A percentile compares a stretch with the other conserved stretches of the same genome.
Evolutionary conservation across 495 filamentous ascomycete species (phyloP).

Genomic region (Tuber borchii): DNA sequence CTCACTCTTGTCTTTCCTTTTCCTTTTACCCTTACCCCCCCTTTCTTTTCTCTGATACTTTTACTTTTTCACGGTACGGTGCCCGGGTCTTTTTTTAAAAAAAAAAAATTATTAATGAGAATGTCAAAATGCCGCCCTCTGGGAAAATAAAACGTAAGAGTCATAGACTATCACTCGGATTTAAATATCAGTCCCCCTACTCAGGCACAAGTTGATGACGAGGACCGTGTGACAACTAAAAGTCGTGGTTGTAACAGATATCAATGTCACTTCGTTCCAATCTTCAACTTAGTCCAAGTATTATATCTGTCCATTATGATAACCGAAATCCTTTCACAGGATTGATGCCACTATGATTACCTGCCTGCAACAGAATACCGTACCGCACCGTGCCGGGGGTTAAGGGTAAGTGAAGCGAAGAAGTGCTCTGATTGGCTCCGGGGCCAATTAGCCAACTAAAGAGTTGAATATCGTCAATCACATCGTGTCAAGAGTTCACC

Average conservation of each 20-base stretch:
- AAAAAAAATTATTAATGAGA: slow-evolving; percentile 3
- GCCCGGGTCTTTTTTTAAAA: neutral
- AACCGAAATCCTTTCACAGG: neutral
- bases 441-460: too few species aligned
- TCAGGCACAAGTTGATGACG: too few species aligned
- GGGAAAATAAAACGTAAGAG: neutral
- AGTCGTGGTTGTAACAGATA: too few species aligned
- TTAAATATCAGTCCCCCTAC: neutral
- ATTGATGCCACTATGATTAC: neutral
- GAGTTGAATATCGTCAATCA: too few species aligned
- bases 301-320: neutral
- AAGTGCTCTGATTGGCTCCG: too few species aligned
- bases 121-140: neutral
- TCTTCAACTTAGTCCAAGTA: too few species aligned
- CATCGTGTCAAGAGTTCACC: too few species aligned
- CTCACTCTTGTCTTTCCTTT: neutral
- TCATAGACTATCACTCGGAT: neutral
- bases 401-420: too few species aligned
- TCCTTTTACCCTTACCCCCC: neutral
- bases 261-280: too few species aligned
- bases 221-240: too few species aligned
- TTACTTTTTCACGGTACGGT: neutral
- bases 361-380: neutral
- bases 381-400: neutral
- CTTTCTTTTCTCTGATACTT: too few species aligned